A percentile compares a stretch with the other conserved stretches of the same genome.
These are phyloP conservation scores for Bipolaris victoriae DNA, from an alignment of 2,329 filamentous ascomycete species.

Conservation along the genomic window DNA sequence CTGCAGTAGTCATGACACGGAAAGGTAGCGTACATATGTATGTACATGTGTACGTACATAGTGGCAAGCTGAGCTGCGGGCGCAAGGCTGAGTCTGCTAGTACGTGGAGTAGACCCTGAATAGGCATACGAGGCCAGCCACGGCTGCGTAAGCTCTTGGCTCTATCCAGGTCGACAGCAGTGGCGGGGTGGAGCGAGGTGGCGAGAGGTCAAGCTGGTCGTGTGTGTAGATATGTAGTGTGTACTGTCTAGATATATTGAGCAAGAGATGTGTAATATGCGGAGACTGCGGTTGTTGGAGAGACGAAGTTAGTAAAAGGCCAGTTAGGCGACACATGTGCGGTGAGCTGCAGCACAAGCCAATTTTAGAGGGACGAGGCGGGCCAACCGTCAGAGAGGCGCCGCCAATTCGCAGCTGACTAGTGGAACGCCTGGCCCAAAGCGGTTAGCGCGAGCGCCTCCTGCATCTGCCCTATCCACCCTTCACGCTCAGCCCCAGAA, in stretches of 20 bases:
- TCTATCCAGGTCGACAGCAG: background rate
- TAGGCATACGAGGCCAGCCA: constrained; percentile 10
- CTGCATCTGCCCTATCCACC: constrained; percentile 10
- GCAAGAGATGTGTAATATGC: background rate
- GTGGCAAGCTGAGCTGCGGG: constrained; percentile 23
- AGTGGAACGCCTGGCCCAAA: constrained; percentile 5
- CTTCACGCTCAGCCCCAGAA: constrained; percentile 24
- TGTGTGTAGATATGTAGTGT: background rate
- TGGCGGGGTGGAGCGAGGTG: background rate
- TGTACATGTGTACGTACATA: constrained; percentile 25
- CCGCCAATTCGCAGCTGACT: constrained; percentile 10
- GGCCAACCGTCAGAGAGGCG: constrained; percentile 11
- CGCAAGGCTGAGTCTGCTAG: constrained; percentile 26
- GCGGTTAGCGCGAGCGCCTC: constrained; percentile 19
- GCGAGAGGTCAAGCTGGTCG: background rate
- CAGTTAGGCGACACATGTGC: background rate
- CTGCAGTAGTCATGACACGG: constrained; percentile 12
- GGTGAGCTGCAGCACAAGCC: constrained; percentile 13
- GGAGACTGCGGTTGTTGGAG: too few species aligned
- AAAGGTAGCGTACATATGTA: constrained; percentile 21
- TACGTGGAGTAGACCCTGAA: constrained; percentile 15
- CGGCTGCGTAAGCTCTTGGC: constrained; percentile 12
- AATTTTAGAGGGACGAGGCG: constrained; percentile 29
- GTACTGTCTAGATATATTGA: background rate
- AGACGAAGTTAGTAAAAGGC: too few species aligned